These are phyloP conservation scores for Harrya chromipes DNA, from an alignment of 768 basidiomycete genomes.

Conservation along the genomic window DNA sequence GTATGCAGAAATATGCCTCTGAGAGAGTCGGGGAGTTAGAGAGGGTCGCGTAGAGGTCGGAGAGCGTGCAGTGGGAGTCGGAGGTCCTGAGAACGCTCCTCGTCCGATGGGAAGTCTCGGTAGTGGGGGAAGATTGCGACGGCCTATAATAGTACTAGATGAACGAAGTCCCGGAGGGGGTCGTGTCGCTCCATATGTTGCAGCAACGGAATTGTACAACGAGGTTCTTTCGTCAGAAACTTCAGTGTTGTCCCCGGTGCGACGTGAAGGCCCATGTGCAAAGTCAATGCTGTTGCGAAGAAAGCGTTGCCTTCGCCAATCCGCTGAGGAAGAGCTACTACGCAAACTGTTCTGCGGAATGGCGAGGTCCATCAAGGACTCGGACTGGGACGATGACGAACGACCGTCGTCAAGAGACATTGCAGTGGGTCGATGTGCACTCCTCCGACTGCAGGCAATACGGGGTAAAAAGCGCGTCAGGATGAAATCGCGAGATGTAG, in stretches of 20 bases:
- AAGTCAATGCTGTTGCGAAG: constrained; percentile 45
- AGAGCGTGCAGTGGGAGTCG: constrained; percentile 31
- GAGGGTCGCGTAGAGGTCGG: constrained; percentile 33
- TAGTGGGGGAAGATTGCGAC: constrained; percentile 38
- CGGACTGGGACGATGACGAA: constrained; percentile 19
- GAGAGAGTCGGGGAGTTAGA: constrained; percentile 39
- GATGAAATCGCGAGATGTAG: background rate
- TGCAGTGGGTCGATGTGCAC: background rate
- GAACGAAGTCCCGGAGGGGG: constrained; percentile 28
- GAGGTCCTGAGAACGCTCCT: constrained; percentile 36
- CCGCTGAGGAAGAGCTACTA: constrained; percentile 51
- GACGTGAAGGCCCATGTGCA: background rate
- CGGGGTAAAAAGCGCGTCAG: background rate
- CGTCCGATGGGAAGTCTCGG: constrained; percentile 32
- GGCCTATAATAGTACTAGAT: constrained; percentile 24
- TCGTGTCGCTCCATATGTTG: constrained; percentile 58
- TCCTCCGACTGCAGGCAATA: background rate
- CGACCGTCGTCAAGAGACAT: constrained; percentile 21
- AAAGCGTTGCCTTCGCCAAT: constrained; percentile 60
- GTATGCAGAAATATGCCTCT: constrained; percentile 72
- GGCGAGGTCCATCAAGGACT: constrained; percentile 13
- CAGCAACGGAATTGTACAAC: constrained; percentile 30
- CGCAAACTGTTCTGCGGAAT: constrained; percentile 34
- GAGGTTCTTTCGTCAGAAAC: constrained; percentile 34
- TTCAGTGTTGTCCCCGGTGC: background rate